A percentile compares a stretch with the other conserved stretches of the same genome.
phyloP scores from a whole-genome alignment of 768 basidiomycete species.

The Calocybe gangraenosa region DNA sequence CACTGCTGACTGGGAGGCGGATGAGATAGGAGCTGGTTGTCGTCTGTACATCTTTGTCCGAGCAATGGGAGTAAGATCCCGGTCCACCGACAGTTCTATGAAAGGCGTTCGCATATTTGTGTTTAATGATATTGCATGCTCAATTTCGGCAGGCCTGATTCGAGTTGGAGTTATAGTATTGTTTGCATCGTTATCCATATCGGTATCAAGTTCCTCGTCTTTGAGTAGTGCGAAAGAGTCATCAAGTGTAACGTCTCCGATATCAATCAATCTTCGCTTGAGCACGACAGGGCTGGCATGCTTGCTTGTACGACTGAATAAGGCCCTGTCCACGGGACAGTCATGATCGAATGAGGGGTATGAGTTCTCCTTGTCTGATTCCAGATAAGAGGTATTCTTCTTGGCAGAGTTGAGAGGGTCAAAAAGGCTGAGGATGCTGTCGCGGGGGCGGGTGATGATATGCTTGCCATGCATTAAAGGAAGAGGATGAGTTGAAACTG shows the following conservation, averaged over 20 bases:
- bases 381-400: constrained; percentile 17
- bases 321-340: constrained; percentile 23
- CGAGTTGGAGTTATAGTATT: constrained; percentile 29
- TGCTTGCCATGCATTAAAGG: constrained; percentile 5
- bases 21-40: constrained; percentile 18
- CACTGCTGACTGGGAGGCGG: constrained; percentile 9
- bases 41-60: constrained; percentile 28
- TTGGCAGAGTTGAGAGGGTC: constrained; percentile 38
- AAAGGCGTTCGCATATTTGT: constrained; percentile 33
- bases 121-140: constrained; percentile 17
- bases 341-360: constrained; percentile 15
- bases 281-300: constrained; percentile 23
- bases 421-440: constrained; percentile 46
- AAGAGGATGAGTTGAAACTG: constrained; percentile 11
- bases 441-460: constrained; percentile 32
- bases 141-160: constrained; percentile 1
- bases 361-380: constrained; percentile 47
- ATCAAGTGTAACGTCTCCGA: constrained; percentile 45
- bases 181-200: constrained; percentile 31
- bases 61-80: constrained; percentile 31
- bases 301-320: constrained; percentile 31
- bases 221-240: constrained; percentile 29
- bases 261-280: constrained; percentile 41
- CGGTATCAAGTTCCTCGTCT: constrained; percentile 30
- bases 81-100: constrained; percentile 28